Evolutionary conservation across 31 red algal genomes (phyloP).

Genomic region (Asparagopsis taxiformis): DNA sequence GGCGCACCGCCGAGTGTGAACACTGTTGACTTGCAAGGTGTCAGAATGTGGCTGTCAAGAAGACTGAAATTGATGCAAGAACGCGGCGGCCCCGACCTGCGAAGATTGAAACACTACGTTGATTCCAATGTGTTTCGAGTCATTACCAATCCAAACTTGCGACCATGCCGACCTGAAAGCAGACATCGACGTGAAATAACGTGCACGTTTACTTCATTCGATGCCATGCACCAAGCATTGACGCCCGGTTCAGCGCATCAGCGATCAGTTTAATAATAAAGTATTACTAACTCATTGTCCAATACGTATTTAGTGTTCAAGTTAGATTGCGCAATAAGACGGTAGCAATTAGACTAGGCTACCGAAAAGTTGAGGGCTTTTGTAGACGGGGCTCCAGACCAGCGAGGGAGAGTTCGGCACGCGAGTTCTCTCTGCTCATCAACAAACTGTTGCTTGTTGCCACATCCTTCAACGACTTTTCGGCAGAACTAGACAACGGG

Average conservation of each 20-base stretch:
- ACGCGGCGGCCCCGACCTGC: constrained; percentile 5
- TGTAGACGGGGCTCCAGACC: not conserved
- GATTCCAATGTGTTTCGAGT: constrained; percentile 22
- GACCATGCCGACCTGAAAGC: constrained; percentile 56
- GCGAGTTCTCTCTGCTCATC: not conserved
- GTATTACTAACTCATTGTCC: not conserved
- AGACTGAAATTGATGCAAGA: constrained; percentile 7
- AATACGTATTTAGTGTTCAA: not conserved
- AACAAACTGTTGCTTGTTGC: not conserved
- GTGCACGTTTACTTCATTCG: constrained; percentile 57
- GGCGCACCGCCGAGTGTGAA: constrained; percentile 2
- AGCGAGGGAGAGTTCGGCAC: not conserved
- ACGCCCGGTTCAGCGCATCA: constrained; percentile 2
- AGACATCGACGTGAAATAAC: constrained; percentile 54
- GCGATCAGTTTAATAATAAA: not conserved
- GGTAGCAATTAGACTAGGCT: not conserved
- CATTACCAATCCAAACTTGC: not conserved
- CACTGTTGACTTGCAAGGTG: constrained; percentile 11
- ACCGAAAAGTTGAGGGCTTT: not conserved
- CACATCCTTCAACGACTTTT: not conserved
- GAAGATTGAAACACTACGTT: constrained; percentile 24
- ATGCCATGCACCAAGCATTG: constrained; percentile 50
- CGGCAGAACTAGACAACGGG: not conserved
- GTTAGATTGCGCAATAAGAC: not conserved
- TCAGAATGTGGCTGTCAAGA: constrained; percentile 8